phyloP scores from a whole-genome alignment of 139 green algal species.

The Eudorina sp. region DNA sequence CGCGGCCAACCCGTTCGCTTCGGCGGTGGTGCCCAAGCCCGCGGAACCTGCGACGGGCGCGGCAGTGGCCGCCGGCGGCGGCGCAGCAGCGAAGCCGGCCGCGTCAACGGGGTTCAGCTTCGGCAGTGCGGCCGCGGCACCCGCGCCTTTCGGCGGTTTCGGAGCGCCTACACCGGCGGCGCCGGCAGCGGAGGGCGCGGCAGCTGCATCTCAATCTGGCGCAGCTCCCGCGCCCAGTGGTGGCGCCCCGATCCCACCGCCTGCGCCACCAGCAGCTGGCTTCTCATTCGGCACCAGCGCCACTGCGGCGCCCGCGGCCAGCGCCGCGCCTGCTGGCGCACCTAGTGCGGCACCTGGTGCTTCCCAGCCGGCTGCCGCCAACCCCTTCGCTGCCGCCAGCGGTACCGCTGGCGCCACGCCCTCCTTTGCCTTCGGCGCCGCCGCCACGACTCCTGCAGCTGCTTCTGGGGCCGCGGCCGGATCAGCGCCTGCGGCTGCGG shows the following conservation, averaged over 20 bases:
- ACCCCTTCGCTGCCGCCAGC: not conserved
- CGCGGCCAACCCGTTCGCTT: not conserved
- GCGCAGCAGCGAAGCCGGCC: not conserved
- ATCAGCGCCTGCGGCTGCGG: not conserved
- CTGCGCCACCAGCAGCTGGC: not conserved
- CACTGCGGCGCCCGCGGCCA: not conserved
- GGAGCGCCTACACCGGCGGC: not conserved
- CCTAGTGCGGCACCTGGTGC: not conserved
- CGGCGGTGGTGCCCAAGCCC: not conserved
- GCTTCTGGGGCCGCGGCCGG: not conserved
- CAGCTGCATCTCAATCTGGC: not conserved
- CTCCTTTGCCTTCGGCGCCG: conserved; percentile 17
- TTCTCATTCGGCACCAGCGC: not conserved
- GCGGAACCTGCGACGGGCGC: not conserved
- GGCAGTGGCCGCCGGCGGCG: not conserved
- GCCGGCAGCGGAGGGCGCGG: not conserved
- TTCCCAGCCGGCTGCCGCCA: not conserved
- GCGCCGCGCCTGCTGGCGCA: not conserved
- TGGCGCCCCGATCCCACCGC: not conserved
- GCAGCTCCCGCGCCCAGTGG: not conserved
- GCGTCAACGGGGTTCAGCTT: not conserved
- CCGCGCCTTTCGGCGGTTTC: conserved; percentile 3
- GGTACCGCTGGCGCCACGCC: not conserved
- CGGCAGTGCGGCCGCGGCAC: not conserved
- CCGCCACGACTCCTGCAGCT: not conserved